These are phyloP conservation scores for Coniochaeta pulveracea DNA, from an alignment of 2,329 filamentous ascomycete genomes.

Conservation along the genomic window DNA sequence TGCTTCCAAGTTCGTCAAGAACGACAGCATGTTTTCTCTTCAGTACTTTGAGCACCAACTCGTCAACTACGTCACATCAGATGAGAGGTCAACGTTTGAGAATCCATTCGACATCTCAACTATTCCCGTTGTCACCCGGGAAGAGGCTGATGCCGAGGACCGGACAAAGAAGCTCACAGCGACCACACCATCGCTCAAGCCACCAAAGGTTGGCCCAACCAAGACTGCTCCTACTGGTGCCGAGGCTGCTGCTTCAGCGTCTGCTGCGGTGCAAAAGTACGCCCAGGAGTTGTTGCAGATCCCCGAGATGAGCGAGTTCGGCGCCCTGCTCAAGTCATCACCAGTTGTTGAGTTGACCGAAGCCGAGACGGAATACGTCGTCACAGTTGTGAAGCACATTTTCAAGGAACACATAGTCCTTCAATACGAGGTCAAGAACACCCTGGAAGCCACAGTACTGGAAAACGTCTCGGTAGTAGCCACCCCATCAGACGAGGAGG, in stretches of 20 bases:
- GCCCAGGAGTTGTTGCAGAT: conserved; percentile 78
- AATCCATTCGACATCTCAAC: conserved; percentile 81
- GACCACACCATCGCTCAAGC: conserved; percentile 85
- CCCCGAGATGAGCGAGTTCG: conserved; percentile 84
- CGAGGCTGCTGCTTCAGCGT: conserved; percentile 65
- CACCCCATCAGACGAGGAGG: conserved; percentile 69
- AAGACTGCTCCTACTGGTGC: conserved; percentile 60
- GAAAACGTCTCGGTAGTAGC: conserved; percentile 81
- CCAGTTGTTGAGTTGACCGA: conserved; percentile 81
- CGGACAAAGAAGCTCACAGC: conserved; percentile 94
- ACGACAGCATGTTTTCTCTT: conserved; percentile 91
- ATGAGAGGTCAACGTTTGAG: conserved; percentile 76
- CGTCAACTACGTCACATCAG: conserved; percentile 92
- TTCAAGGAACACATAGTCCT: conserved; percentile 96
- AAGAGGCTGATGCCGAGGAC: conserved; percentile 93
- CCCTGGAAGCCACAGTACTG: conserved; percentile 77
- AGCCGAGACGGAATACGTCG: conserved; percentile 94
- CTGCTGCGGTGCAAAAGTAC: conserved; percentile 78
- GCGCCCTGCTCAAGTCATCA: conserved; percentile 85
- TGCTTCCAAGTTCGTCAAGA: conserved; percentile 82
- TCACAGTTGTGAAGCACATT: conserved; percentile 87
- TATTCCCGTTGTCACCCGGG: conserved; percentile 86
- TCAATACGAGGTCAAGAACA: conserved; percentile 98
- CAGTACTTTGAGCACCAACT: conserved; percentile 94
- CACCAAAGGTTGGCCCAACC: conserved; percentile 67